Conservation (phyloP, 2,329 filamentous ascomycete species). For the Kalaharituber pfeilii region DNA sequence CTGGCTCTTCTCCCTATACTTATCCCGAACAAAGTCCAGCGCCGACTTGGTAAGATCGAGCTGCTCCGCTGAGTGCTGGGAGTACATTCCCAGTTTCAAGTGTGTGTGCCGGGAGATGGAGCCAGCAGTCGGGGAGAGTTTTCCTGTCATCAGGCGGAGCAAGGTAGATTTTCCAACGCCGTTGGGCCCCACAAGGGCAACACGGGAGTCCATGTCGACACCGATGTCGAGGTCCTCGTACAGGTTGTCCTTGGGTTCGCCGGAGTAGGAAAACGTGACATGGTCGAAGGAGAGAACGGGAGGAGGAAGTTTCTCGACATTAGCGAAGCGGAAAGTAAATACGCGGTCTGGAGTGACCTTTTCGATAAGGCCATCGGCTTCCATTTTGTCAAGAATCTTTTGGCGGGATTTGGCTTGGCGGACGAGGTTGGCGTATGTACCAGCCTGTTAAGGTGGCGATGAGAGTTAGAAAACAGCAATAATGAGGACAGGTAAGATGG, state of each 20-base stretch:
- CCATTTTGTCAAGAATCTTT: conserved; percentile 99
- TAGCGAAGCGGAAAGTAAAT: conserved; percentile 95
- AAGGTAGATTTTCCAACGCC: conserved; percentile 98
- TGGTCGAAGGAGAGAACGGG: conserved; percentile 92
- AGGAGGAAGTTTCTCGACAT: conserved; percentile 97
- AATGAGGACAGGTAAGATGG: not conserved
- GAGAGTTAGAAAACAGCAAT: not conserved
- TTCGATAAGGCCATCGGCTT: conserved; percentile 96
- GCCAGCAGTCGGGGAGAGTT: conserved; percentile 69
- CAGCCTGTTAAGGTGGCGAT: conserved; percentile 37
- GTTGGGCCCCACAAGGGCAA: conserved; percentile 90
- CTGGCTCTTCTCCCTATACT: conserved; percentile 73
- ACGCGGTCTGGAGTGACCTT: conserved; percentile 68
- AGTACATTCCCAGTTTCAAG: conserved; percentile 96
- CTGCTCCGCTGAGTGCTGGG: conserved; percentile 95
- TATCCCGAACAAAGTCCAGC: conserved; percentile 93
- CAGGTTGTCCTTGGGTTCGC: conserved; percentile 70
- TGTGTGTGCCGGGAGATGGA: conserved; percentile 84
- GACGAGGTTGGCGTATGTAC: conserved; percentile 99
- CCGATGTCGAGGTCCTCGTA: conserved; percentile 95
- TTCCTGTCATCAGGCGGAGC: conserved; percentile 88
- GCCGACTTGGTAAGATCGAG: conserved; percentile 95
- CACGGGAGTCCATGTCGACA: conserved; percentile 99
- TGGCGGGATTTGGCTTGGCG: conserved; percentile 96
- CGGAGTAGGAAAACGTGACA: conserved; percentile 96